phyloP scores from a whole-genome alignment of 495 filamentous ascomycete species.

The Aspergillus egyptiacus region DNA sequence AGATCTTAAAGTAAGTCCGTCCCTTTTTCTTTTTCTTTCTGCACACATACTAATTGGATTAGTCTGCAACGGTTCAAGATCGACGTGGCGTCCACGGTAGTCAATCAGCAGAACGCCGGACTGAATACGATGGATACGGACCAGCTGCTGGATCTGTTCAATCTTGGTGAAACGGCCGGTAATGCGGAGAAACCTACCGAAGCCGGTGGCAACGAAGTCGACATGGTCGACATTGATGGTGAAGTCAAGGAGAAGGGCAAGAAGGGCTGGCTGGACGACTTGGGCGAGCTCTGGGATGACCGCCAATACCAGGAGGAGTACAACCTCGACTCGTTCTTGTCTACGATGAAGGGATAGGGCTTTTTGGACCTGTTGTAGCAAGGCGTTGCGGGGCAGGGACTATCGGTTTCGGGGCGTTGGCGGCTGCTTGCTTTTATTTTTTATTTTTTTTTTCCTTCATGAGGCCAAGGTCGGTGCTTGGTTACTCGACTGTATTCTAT shows the following conservation, averaged over 20 bases:
- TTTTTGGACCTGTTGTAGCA: not conserved
- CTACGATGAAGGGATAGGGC: conserved; percentile 65
- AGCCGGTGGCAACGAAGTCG: conserved; percentile 61
- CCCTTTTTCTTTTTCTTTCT: not conserved
- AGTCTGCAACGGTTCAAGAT: conserved; percentile 99
- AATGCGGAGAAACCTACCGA: conserved; percentile 58
- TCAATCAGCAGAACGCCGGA: conserved; percentile 98
- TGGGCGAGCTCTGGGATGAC: conserved; percentile 96
- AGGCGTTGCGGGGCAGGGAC: not conserved
- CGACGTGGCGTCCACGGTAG: conserved; percentile 94
- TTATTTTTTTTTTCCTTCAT: not conserved
- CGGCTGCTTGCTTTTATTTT: not conserved
- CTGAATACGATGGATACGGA: conserved; percentile 96
- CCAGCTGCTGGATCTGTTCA: conserved; percentile 95
- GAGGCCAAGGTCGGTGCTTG: conserved; percentile 3
- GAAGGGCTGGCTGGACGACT: conserved; percentile 89
- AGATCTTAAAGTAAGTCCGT: conserved; percentile 76
- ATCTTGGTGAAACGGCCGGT: conserved; percentile 70
- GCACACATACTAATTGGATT: conserved; percentile 22
- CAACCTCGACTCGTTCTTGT: conserved; percentile 86
- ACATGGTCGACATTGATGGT: conserved; percentile 90
- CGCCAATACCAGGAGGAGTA: conserved; percentile 96
- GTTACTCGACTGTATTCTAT: conserved; percentile 7
- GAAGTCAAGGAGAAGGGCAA: conserved; percentile 92
- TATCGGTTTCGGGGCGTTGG: not conserved